These are phyloP conservation scores for Rhizophora apiculata DNA, from an alignment of 345 rosid genomes.

Conservation along the genomic window DNA sequence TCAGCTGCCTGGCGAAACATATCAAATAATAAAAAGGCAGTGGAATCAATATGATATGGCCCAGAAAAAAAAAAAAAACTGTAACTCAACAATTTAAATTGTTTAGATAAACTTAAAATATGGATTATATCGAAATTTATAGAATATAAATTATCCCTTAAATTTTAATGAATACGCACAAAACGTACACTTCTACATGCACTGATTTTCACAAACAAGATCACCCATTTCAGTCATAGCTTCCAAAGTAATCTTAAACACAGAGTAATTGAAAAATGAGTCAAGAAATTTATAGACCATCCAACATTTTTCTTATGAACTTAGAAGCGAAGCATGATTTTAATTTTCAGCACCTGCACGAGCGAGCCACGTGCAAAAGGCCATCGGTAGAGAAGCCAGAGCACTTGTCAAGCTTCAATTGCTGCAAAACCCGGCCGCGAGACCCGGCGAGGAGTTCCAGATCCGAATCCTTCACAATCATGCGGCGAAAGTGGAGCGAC, in stretches of 20 bases:
- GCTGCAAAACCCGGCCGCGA: slow-evolving; percentile 43
- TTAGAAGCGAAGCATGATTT: background rate
- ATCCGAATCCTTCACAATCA: slow-evolving; percentile 82
- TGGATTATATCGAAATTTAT: no score
- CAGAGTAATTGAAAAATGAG: background rate
- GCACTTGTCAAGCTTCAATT: slow-evolving; percentile 80
- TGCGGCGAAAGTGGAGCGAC: slow-evolving; percentile 71
- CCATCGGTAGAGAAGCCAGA: slow-evolving; percentile 90
- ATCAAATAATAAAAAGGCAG: background rate
- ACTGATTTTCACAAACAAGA: no score
- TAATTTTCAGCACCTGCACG: slow-evolving; percentile 58
- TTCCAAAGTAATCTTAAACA: no score
- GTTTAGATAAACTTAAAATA: background rate
- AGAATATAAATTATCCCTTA: no score
- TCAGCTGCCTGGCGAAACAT: slow-evolving; percentile 54
- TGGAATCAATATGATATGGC: background rate
- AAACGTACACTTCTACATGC: no score
- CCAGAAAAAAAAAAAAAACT: background rate
- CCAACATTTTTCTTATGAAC: background rate
- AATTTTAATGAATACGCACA: no score
- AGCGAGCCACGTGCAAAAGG: slow-evolving; percentile 55
- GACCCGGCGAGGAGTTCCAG: slow-evolving; percentile 53
- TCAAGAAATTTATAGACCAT: background rate
- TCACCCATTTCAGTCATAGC: no score
- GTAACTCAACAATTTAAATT: no score